A percentile compares a stretch with the other conserved stretches of the same genome.
These are phyloP conservation scores for Pseudogymnoascus sp. DNA, from an alignment of 2,329 filamentous ascomycete genomes.

Conservation along the genomic window DNA sequence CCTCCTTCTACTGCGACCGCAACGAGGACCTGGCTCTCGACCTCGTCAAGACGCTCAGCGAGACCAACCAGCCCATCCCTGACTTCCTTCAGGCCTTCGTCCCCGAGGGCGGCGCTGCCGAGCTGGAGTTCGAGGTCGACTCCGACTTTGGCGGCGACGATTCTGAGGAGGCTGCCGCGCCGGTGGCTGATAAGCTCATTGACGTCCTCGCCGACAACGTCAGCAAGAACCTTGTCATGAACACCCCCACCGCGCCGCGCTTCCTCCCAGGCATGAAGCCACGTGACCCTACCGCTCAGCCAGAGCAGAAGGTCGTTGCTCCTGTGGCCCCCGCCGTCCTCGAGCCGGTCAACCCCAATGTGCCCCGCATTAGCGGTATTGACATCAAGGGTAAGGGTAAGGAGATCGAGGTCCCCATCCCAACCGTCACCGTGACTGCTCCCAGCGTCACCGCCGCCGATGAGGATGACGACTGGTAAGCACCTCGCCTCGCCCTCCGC, in stretches of 20 bases:
- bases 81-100: conserved; percentile 66
- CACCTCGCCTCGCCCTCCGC: background rate
- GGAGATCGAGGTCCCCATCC: background rate
- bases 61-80: conserved; percentile 70
- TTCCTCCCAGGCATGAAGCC: background rate
- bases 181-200: conserved; percentile 7
- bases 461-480: background rate
- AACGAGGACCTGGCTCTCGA: conserved; percentile 66
- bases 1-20: conserved; percentile 76
- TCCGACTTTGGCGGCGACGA: conserved; percentile 20
- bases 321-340: background rate
- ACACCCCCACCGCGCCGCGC: background rate
- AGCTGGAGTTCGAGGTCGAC: conserved; percentile 23
- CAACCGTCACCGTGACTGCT: background rate
- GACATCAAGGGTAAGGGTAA: conserved; percentile 2
- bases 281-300: background rate
- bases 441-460: background rate
- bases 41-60: conserved; percentile 72
- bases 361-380: background rate
- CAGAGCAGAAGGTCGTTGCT: background rate
- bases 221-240: background rate
- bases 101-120: conserved; percentile 38
- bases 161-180: conserved; percentile 14
- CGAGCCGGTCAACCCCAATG: background rate
- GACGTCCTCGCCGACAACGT: background rate